Evolutionary conservation across 139 green algal genomes (phyloP).

Genomic region (Micractinium conductrix): DNA sequence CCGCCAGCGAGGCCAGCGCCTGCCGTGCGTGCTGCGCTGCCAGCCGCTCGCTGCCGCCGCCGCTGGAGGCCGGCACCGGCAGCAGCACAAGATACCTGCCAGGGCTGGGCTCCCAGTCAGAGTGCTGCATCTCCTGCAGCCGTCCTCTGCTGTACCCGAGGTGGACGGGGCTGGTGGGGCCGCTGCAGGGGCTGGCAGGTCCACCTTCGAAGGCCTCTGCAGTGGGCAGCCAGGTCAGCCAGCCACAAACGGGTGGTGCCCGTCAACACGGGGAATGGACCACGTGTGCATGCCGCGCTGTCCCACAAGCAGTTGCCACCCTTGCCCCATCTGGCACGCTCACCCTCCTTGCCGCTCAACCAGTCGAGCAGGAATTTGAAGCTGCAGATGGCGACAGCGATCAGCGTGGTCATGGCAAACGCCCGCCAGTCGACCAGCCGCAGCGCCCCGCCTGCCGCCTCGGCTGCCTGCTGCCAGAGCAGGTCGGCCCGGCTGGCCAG

Average conservation of each 20-base stretch:
- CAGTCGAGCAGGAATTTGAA: slow-evolving; percentile 4
- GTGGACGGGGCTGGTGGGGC: no score
- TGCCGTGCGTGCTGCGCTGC: background rate
- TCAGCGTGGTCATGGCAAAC: background rate
- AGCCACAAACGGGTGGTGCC: no score
- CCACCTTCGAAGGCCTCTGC: no score
- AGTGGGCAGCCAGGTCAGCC: no score
- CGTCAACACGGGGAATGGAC: no score
- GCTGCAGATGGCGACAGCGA: background rate
- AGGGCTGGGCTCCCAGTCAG: slow-evolving; percentile 5
- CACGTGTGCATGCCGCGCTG: no score
- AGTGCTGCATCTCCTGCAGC: background rate
- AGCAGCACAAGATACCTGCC: slow-evolving; percentile 15
- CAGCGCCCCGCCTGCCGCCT: background rate
- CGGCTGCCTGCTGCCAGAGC: background rate
- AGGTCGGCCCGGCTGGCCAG: background rate
- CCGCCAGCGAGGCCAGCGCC: background rate
- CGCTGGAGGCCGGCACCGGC: background rate
- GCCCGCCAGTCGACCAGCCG: background rate
- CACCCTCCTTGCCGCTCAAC: slow-evolving; percentile 1
- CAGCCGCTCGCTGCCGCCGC: background rate
- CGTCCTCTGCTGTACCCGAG: no score
- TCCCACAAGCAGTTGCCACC: no score
- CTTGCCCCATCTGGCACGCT: no score
- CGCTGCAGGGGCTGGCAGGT: background rate